These are phyloP conservation scores for Oryza nivara DNA, from an alignment of 176 grass and related monocot species.

Conservation along the genomic window DNA sequence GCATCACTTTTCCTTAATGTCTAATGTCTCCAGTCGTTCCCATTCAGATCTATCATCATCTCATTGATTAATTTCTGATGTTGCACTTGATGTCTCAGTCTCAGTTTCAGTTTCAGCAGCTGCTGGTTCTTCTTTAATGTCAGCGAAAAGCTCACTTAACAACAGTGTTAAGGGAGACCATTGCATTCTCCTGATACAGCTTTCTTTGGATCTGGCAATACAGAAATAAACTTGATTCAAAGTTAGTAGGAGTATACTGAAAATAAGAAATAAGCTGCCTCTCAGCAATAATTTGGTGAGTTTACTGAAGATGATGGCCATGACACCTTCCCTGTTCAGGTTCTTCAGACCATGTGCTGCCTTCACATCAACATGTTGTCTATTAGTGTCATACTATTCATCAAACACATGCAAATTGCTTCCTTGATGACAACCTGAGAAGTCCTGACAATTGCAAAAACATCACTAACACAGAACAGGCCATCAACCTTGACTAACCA, in stretches of 20 bases:
- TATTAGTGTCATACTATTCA: constrained; percentile 74
- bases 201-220: constrained; percentile 32
- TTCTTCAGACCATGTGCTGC: constrained; percentile 75
- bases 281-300: background rate
- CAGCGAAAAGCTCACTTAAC: constrained; percentile 73
- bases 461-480: constrained; percentile 33
- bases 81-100: constrained; percentile 32
- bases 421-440: constrained; percentile 81
- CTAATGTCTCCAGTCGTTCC: constrained; percentile 60
- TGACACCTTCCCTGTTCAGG: constrained; percentile 75
- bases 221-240: constrained; percentile 24
- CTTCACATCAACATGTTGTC: constrained; percentile 72
- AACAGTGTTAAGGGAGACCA: constrained; percentile 78
- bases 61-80: constrained; percentile 37
- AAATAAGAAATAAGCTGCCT: constrained; percentile 21
- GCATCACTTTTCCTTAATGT: constrained; percentile 60
- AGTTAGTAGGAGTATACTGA: constrained; percentile 3
- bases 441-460: constrained; percentile 43
- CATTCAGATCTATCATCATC: constrained; percentile 63
- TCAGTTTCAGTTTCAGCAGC: constrained; percentile 40
- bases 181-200: constrained; percentile 58
- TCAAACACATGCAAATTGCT: constrained; percentile 70
- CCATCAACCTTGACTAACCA: constrained; percentile 29
- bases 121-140: constrained; percentile 77
- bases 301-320: constrained; percentile 82